phyloP scores from a whole-genome alignment of 192 early-diverging fungal species.

The Umbelopsis sp. region DNA sequence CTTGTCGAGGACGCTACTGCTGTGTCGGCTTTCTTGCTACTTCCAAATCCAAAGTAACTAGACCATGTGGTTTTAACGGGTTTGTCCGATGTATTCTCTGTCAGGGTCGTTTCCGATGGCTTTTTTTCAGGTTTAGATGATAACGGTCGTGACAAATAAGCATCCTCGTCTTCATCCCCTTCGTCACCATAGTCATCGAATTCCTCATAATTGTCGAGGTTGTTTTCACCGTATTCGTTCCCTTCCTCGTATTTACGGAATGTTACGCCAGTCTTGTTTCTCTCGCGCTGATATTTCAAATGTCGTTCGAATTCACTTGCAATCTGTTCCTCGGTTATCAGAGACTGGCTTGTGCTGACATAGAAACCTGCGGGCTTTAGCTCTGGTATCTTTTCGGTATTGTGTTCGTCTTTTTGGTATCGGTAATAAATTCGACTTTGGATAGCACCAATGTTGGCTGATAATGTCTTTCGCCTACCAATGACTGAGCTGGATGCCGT shows the following conservation, averaged over 20 bases:
- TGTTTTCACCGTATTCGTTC: background rate
- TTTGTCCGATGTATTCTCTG: background rate
- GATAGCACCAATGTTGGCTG: slow-evolving; percentile 68
- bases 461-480: slow-evolving; percentile 21
- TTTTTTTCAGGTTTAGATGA: slow-evolving; percentile 8
- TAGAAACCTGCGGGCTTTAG: background rate
- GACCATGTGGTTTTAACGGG: background rate
- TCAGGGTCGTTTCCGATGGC: background rate
- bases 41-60: background rate
- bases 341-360: background rate
- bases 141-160: background rate
- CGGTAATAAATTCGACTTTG: slow-evolving; percentile 71
- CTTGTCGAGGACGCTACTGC: background rate
- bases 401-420: slow-evolving; percentile 42
- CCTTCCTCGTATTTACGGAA: slow-evolving; percentile 28
- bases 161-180: background rate
- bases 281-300: slow-evolving; percentile 24
- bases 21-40: background rate
- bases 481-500: slow-evolving; percentile 62
- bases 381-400: background rate
- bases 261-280: slow-evolving; percentile 8
- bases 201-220: slow-evolving; percentile 1
- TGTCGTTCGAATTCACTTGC: slow-evolving; percentile 17
- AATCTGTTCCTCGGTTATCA: background rate
- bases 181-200: slow-evolving; percentile 16